Evolutionary conservation across 2,329 filamentous ascomycete genomes (phyloP).

Genomic region (Aspergillus persii): DNA sequence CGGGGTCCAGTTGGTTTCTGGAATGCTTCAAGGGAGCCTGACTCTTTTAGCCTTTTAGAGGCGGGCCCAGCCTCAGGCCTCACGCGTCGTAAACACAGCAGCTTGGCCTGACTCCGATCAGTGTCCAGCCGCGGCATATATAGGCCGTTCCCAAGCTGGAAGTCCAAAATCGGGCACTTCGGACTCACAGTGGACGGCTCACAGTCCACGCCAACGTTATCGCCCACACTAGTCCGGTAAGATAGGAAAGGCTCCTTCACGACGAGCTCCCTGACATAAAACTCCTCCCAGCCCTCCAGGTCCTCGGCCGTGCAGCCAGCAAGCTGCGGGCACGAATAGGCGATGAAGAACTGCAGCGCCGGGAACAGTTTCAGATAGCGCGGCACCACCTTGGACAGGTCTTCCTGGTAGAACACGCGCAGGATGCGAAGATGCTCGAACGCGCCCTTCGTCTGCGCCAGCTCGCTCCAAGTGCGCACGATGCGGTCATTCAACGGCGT

Average conservation of each 20-base stretch:
- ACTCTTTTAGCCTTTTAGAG: slow-evolving; percentile 8
- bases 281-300: slow-evolving; percentile 29
- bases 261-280: neutral
- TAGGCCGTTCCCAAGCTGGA: slow-evolving; percentile 20
- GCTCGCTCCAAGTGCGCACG: slow-evolving; percentile 42
- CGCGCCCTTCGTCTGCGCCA: slow-evolving; percentile 27
- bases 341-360: slow-evolving; percentile 34
- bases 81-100: slow-evolving; percentile 13
- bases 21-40: neutral
- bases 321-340: slow-evolving; percentile 32
- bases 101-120: neutral
- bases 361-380: slow-evolving; percentile 36
- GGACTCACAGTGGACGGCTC: neutral
- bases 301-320: slow-evolving; percentile 15
- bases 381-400: slow-evolving; percentile 32
- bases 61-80: slow-evolving; percentile 3
- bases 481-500: slow-evolving; percentile 38
- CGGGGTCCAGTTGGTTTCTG: slow-evolving; percentile 4
- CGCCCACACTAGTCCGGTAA: slow-evolving; percentile 13
- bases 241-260: slow-evolving; percentile 13
- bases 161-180: slow-evolving; percentile 24
- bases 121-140: neutral
- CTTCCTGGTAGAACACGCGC: slow-evolving; percentile 32
- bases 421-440: slow-evolving; percentile 41
- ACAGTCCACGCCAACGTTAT: neutral